phyloP scores from a whole-genome alignment of 306 rosid species.

The Citrullus mucosospermus region DNA sequence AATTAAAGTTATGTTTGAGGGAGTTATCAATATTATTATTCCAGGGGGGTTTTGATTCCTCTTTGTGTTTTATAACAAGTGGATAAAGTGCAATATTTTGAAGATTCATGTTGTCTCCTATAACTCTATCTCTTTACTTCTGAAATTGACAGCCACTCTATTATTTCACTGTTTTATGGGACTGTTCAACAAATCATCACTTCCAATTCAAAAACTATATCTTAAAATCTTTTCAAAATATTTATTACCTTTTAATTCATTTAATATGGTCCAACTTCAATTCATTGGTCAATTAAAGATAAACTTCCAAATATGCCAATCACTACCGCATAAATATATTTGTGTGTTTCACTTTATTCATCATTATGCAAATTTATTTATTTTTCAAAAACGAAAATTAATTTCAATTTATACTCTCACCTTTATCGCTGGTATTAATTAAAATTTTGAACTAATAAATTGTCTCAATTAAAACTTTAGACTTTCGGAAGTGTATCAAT shows the following conservation, averaged over 20 bases:
- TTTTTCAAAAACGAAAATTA: no score
- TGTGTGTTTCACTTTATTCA: not conserved
- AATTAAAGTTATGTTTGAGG: not conserved
- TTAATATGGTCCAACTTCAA: not conserved
- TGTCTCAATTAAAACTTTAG: no score
- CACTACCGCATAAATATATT: not conserved
- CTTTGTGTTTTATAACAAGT: not conserved
- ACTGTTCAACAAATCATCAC: slow-evolving; percentile 1
- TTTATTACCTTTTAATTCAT: not conserved
- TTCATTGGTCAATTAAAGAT: not conserved
- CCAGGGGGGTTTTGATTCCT: not conserved
- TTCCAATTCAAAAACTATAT: not conserved
- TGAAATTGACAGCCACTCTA: slow-evolving; percentile 39
- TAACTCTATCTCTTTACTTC: slow-evolving; percentile 12
- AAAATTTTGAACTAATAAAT: no score
- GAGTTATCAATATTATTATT: not conserved
- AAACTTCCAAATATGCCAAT: not conserved
- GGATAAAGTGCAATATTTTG: slow-evolving; percentile 42
- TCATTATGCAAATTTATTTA: not conserved
- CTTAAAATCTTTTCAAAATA: not conserved
- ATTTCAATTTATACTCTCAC: no score
- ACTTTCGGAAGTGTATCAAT: no score
- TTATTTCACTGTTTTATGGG: not conserved
- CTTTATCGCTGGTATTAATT: no score
- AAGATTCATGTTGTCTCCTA: slow-evolving; percentile 81